Conservation (phyloP, 2,329 filamentous ascomycete genomes). For the Sarocladiaceae sp. region DNA sequence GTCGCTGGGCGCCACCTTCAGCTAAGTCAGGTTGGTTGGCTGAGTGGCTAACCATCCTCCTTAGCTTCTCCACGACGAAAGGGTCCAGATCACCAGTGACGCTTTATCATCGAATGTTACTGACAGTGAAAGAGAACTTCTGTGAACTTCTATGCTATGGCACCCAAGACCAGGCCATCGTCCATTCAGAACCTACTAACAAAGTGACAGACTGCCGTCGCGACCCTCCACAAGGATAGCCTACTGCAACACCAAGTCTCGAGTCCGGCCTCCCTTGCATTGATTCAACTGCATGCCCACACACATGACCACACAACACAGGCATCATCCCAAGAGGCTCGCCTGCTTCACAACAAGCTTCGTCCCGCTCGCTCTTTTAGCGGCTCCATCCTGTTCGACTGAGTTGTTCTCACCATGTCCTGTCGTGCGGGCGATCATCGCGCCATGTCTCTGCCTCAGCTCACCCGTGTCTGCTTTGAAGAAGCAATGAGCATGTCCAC, state of each 20-base stretch:
- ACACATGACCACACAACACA: conserved; percentile 3
- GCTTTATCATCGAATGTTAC: too few species aligned
- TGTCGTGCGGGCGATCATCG: conserved; percentile 1
- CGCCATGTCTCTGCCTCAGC: conserved; percentile 7
- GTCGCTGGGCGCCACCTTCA: too few species aligned
- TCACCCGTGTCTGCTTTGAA: neutral
- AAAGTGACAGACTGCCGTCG: neutral
- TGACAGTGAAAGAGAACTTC: too few species aligned
- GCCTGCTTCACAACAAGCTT: too few species aligned
- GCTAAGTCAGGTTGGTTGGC: too few species aligned
- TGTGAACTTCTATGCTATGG: too few species aligned
- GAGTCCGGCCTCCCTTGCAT: conserved; percentile 6
- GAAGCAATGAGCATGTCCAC: conserved; percentile 9
- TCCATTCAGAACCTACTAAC: too few species aligned
- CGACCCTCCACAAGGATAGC: conserved; percentile 4
- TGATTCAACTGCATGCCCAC: neutral
- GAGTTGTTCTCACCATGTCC: neutral
- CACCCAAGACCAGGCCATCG: too few species aligned
- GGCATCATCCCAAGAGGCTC: conserved; percentile 8
- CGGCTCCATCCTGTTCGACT: neutral
- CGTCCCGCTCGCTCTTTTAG: neutral
- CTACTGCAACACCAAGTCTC: conserved; percentile 5
- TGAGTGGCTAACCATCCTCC: too few species aligned
- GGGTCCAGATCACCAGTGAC: too few species aligned
- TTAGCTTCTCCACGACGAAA: too few species aligned